Evolutionary conservation across 2,329 filamentous ascomycete genomes (phyloP).

Genomic region (Alternaria sp.): DNA sequence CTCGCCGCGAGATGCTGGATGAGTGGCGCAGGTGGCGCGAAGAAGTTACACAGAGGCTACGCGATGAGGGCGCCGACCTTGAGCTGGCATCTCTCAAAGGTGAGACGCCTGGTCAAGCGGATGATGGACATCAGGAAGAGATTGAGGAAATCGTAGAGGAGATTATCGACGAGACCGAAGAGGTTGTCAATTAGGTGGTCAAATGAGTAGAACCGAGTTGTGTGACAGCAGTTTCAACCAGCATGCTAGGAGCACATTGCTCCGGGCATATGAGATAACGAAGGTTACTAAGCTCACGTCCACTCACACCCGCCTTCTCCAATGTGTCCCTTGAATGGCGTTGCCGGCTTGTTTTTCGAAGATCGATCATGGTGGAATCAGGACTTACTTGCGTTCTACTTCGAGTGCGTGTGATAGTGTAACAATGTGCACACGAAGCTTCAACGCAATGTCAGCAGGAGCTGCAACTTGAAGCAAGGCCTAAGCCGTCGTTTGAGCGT

Average conservation of each 20-base stretch:
- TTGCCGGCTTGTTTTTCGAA: neutral
- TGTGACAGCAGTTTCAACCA: neutral
- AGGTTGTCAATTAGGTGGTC: slow-evolving; percentile 58
- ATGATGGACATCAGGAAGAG: slow-evolving; percentile 61
- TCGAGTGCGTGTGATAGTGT: neutral
- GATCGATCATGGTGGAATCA: neutral
- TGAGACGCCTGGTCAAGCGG: slow-evolving; percentile 49
- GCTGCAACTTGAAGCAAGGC: neutral
- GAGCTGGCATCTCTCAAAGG: slow-evolving; percentile 62
- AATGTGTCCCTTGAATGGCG: neutral
- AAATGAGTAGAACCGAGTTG: neutral
- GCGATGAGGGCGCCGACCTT: slow-evolving; percentile 61
- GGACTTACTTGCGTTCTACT: neutral
- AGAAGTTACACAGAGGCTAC: slow-evolving; percentile 70
- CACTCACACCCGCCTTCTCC: neutral
- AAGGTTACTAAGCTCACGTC: neutral
- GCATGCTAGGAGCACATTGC: neutral
- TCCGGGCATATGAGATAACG: neutral
- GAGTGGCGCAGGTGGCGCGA: slow-evolving; percentile 91
- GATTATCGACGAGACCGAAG: slow-evolving; percentile 86
- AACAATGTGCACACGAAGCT: neutral
- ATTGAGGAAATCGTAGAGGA: slow-evolving; percentile 85
- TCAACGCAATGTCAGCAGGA: neutral
- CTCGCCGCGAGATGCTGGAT: slow-evolving; percentile 77
- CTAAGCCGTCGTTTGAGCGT: neutral